Conservation (phyloP, 345 rosid genomes). For the Pseudoturritis turrita region DNA sequence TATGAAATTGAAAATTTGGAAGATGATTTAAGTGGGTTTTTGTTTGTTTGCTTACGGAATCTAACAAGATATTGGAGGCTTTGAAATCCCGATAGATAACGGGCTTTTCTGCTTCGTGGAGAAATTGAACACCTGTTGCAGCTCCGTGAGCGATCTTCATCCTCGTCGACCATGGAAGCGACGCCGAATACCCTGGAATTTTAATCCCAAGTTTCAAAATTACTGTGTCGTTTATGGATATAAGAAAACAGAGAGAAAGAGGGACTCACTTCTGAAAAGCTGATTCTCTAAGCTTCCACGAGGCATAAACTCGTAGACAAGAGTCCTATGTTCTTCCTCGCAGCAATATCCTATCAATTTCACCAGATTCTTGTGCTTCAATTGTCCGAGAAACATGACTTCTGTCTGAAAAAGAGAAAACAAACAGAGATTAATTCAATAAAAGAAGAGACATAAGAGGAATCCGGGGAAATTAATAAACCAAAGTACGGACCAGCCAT, state of each 20-base stretch:
- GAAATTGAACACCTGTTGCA: constrained; percentile 89
- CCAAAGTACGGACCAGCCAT: constrained; percentile 78
- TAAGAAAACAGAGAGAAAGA: neutral
- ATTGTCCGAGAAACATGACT: constrained; percentile 75
- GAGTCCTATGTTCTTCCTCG: constrained; percentile 77
- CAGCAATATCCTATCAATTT: constrained; percentile 87
- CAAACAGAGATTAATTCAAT: neutral
- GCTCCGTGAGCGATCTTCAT: constrained; percentile 93
- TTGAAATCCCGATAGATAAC: constrained; percentile 90
- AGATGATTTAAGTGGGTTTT: neutral
- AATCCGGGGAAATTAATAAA: too few species aligned
- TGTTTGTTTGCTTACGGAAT: constrained; percentile 47
- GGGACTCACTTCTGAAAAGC: constrained; percentile 65
- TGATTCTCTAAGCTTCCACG: constrained; percentile 94
- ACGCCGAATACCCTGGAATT: constrained; percentile 64
- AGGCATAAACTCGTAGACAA: constrained; percentile 90
- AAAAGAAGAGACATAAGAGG: too few species aligned
- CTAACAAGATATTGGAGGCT: constrained; percentile 81
- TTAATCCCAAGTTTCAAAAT: too few species aligned
- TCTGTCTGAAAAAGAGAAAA: constrained; percentile 49
- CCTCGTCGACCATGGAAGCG: constrained; percentile 83
- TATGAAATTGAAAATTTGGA: neutral
- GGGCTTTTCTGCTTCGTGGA: constrained; percentile 83
- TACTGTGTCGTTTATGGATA: too few species aligned
- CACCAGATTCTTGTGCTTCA: constrained; percentile 77